A percentile compares a stretch with the other conserved stretches of the same genome.
Evolutionary conservation across 768 basidiomycete genomes (phyloP).

Genomic region (Rhodotorula paludigena): DNA sequence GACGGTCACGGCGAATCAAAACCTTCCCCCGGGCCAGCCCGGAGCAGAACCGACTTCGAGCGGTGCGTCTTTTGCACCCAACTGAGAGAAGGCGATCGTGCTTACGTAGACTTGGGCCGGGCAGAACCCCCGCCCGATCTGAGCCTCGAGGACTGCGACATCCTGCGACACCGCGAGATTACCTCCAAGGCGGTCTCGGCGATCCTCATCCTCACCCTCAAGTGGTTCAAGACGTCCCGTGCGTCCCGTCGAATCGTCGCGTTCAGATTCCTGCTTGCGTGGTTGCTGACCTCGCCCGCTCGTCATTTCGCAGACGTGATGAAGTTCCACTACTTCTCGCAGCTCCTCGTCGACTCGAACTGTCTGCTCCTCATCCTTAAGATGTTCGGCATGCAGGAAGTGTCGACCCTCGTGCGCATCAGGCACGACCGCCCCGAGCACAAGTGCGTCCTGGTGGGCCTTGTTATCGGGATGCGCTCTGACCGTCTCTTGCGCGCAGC

Average conservation of each 20-base stretch:
- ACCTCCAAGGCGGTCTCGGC: conserved; percentile 96
- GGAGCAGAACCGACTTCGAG: not conserved
- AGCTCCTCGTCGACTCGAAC: conserved; percentile 89
- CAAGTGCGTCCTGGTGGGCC: conserved; percentile 43
- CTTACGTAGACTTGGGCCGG: too few species aligned
- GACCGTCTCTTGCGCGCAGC: conserved; percentile 50
- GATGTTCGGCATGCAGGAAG: conserved; percentile 97
- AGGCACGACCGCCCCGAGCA: conserved; percentile 64
- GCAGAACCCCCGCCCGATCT: conserved; percentile 55
- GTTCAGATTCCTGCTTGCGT: not conserved
- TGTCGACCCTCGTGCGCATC: conserved; percentile 72
- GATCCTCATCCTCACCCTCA: conserved; percentile 77
- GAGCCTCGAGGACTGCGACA: conserved; percentile 84
- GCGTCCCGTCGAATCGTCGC: conserved; percentile 46
- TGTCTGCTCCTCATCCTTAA: conserved; percentile 87
- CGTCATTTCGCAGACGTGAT: conserved; percentile 66
- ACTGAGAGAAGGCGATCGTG: too few species aligned
- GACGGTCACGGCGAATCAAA: conserved; percentile 73
- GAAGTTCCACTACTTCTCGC: conserved; percentile 98
- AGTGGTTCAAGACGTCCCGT: conserved; percentile 99
- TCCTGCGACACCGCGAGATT: conserved; percentile 90
- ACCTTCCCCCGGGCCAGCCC: conserved; percentile 22
- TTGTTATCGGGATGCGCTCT: not conserved
- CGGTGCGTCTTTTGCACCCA: not conserved
- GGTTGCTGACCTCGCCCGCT: not conserved